Percentiles rank a stretch among this genome's conserved stretches.
These are phyloP conservation scores for Dillenia suffruticosa DNA, from an alignment of 164 flowering plant species.

Conservation along the genomic window DNA sequence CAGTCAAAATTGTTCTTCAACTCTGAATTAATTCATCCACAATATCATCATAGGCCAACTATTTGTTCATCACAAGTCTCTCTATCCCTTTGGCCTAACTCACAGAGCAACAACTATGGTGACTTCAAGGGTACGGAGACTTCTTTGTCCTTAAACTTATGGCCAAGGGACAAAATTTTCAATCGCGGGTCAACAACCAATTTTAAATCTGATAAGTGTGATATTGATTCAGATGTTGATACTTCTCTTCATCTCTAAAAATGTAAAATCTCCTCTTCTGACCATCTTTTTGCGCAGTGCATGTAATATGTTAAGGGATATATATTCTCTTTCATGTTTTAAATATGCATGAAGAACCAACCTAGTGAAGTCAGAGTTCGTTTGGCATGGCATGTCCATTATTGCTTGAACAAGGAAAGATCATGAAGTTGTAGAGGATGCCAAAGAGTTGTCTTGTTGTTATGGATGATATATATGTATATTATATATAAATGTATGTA, in stretches of 20 bases:
- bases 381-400: too few species aligned
- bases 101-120: constrained; percentile 1
- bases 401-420: too few species aligned
- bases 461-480: too few species aligned
- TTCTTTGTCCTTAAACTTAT: constrained; percentile 2
- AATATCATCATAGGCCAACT: background rate
- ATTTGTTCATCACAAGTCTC: constrained; percentile 3
- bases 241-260: constrained; percentile 68
- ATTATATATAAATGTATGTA: too few species aligned
- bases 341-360: too few species aligned
- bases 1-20: constrained; percentile 23
- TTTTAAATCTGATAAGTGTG: constrained; percentile 16
- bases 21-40: constrained; percentile 23
- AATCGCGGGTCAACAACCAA: constrained; percentile 10
- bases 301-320: too few species aligned
- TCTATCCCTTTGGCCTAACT: constrained; percentile 24
- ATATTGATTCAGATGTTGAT: constrained; percentile 45
- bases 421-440: too few species aligned
- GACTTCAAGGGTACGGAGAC: background rate
- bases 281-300: constrained; percentile 2
- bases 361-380: too few species aligned
- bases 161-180: constrained; percentile 4
- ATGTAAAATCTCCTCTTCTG: constrained; percentile 47
- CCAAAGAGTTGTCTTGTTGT: too few species aligned
- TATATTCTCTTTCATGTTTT: too few species aligned